Conservation (phyloP, 345 rosid genomes). For the Adansonia digitata region DNA sequence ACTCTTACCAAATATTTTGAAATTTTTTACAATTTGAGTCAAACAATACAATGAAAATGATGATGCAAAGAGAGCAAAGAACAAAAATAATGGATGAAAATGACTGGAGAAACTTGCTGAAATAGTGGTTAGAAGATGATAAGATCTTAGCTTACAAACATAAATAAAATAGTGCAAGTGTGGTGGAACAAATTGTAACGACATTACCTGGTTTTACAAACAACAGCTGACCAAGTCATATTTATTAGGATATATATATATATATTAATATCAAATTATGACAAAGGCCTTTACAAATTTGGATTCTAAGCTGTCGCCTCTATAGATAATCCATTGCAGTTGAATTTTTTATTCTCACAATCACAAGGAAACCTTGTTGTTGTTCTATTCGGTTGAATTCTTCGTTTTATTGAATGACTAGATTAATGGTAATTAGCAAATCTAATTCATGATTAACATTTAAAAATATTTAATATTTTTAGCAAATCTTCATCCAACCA, state of each 20-base stretch:
- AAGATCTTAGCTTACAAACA: background rate
- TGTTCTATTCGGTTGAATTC: too few species aligned
- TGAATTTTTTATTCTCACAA: background rate
- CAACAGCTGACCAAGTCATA: background rate
- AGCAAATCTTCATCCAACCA: background rate
- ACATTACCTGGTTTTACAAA: background rate
- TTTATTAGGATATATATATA: too few species aligned
- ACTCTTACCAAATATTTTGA: background rate
- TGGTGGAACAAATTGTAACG: background rate
- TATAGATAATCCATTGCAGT: background rate
- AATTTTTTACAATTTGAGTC: background rate
- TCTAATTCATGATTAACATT: background rate
- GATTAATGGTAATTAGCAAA: conserved; percentile 3
- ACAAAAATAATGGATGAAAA: background rate
- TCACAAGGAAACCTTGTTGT: background rate
- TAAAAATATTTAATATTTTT: background rate
- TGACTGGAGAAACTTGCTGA: background rate
- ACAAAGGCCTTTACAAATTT: too few species aligned
- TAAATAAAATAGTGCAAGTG: background rate
- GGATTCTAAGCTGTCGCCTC: background rate
- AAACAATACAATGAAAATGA: background rate
- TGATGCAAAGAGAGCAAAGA: background rate
- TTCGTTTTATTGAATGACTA: background rate
- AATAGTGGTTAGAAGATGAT: too few species aligned
- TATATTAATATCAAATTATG: too few species aligned